These are phyloP conservation scores for Vitis vinifera DNA, from an alignment of 164 flowering plant species.

Conservation along the genomic window DNA sequence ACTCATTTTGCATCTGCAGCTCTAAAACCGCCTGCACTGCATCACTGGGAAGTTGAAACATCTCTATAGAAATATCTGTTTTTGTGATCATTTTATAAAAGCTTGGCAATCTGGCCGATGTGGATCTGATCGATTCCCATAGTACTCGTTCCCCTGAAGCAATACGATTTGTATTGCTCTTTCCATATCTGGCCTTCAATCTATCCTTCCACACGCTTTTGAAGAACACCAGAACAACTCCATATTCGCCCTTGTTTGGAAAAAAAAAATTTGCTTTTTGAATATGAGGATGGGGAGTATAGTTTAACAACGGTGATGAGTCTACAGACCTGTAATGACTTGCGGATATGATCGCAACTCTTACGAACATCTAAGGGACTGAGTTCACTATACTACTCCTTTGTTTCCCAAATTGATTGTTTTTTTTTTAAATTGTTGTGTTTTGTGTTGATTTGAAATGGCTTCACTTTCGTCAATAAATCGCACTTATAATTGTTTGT, in stretches of 20 bases:
- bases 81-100: not conserved
- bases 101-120: constrained; percentile 38
- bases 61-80: not conserved
- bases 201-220: constrained; percentile 4
- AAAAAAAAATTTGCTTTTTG: not conserved
- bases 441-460: not conserved
- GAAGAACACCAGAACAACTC: constrained; percentile 28
- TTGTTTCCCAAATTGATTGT: not conserved
- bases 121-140: constrained; percentile 27
- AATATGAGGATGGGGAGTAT: not conserved
- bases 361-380: constrained; percentile 66
- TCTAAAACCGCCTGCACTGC: not conserved
- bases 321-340: constrained; percentile 48
- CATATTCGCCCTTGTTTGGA: not conserved
- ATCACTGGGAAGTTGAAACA: not conserved
- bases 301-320: constrained; percentile 30
- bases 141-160: constrained; percentile 51
- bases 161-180: constrained; percentile 25
- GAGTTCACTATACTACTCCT: constrained; percentile 20
- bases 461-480: constrained; percentile 5
- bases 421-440: not conserved
- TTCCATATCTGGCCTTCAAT: not conserved
- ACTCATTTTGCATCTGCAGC: not conserved
- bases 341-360: constrained; percentile 54
- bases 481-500: not conserved